Evolutionary conservation across 768 basidiomycete genomes (phyloP).

Genomic region (Amylocystis lapponica): DNA sequence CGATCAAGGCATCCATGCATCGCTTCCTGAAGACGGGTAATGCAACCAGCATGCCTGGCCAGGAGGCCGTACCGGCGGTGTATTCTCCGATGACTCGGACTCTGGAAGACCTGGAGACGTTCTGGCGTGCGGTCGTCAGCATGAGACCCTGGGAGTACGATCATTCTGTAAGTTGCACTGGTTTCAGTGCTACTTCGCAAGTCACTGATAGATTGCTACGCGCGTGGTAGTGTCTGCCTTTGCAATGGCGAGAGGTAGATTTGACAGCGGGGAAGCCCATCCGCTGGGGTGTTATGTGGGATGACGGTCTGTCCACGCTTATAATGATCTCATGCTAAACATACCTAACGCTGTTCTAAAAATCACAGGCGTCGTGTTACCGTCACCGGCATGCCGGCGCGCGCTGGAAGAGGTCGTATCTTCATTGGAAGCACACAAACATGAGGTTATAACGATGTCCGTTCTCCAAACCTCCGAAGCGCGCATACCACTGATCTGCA

Average conservation of each 20-base stretch:
- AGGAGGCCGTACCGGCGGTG: conserved; percentile 32
- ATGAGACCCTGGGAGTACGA: conserved; percentile 42
- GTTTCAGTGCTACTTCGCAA: background rate
- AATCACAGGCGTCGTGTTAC: conserved; percentile 26
- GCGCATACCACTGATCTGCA: background rate
- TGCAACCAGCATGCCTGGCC: conserved; percentile 32
- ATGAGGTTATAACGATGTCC: conserved; percentile 35
- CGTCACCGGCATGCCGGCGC: conserved; percentile 36
- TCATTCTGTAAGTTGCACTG: conserved; percentile 27
- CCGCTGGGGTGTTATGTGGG: conserved; percentile 38
- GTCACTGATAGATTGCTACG: background rate
- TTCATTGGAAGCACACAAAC: conserved; percentile 30
- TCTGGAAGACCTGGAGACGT: conserved; percentile 37
- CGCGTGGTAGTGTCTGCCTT: conserved; percentile 31
- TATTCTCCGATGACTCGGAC: conserved; percentile 41
- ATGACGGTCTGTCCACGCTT: conserved; percentile 27
- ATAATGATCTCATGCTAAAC: background rate
- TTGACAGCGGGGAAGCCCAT: conserved; percentile 24
- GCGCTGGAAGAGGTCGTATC: conserved; percentile 32
- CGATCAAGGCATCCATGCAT: conserved; percentile 34
- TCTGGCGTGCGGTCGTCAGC: conserved; percentile 37
- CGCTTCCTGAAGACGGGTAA: conserved; percentile 34
- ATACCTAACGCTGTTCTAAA: no score
- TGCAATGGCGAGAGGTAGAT: conserved; percentile 36
- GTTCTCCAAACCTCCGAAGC: background rate